Evolutionary conservation across 2,329 filamentous ascomycete genomes (phyloP), one percentile per base, ranked within the genome.

Genomic region (Phyllosticta ampelicida): DNA sequence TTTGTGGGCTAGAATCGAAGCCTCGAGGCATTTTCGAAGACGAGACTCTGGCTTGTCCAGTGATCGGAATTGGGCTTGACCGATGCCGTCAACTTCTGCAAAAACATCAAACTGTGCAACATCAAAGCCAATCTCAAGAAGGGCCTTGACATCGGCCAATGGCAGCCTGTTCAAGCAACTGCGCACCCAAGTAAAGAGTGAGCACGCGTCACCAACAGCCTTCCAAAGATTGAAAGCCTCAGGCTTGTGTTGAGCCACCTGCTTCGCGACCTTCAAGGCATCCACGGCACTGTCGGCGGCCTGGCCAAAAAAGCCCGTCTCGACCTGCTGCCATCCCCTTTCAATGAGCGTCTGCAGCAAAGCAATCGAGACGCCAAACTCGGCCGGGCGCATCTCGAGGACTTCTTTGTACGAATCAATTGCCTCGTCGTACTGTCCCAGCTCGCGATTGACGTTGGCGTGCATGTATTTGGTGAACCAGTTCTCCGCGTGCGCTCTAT

Each of bases 391-490:
- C 10, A 79, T 77, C 20, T 77, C 73, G 53, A 95, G 78, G 8
- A 97, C 90, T 10, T 80, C 76, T 64, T 83, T 80, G 66, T 97
- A 96, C 5, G 90, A 82, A 23, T 76, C 70, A 60, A 95, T 87
- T 0, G 94, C 89, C 57, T 88, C 85, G 60, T 96, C 87, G 65
- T 86, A 95, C 49, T 95, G 86, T n/a, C 90, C 90, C 53, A 97
- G 79, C 68, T 97, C 92, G 56, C 91, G 84, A 70, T 90, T 90
- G 57, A 99, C 89, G 66, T 99, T 97, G 48, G 90, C 91, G 61
- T 97, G 82, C 86, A 99, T 95, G 71, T 96, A 96, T 68, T 89
- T 89, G 8, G 91, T 91, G 70, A 96, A 99, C 94, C 94, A 99
- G 9, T 83, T 87, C 64, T 95, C 87, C 0, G 81, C 84, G 19